Evolutionary conservation across 192 early-diverging fungal species (phyloP), one percentile per base, ranked within the genome.

Genomic region (Coemansia umbellata): DNA sequence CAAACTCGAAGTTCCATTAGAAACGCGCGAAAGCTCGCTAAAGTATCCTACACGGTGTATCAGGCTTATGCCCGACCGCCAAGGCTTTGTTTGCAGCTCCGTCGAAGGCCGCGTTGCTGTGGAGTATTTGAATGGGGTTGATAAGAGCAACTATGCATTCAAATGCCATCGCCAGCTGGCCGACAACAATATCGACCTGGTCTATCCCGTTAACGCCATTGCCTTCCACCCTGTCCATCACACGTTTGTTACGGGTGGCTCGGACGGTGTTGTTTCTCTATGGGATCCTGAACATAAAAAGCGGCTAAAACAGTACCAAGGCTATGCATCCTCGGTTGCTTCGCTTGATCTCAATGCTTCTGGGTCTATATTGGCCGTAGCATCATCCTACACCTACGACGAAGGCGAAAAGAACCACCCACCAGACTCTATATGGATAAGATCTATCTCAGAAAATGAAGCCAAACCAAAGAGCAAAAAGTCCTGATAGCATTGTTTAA

Each of bases 161-260:
- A 98, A 98, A 72, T 97, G 92, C 67, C 96, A 99, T 70, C 84
- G 96, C 22, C 80, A 89, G 48, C 70, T 67, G 14, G 74, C 82
- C 9, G 65, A 64, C 14, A 85, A 91, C 50, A 91, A 84, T 10
- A 77, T 84, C 9, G 93, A 96, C 31, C 75, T 81, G 31, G 87
- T 98, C 8, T 95, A 92, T 55, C 91, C 95, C 9, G 95, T 95
- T 32, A 94, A 98, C 55, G 83, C 94, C 4, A 47, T 98, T 31
- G 88, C 94, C 4, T 95, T 90, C 62, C 91, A 97, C 67, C 94
- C 93, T 6, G 83, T 87, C 9, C 81, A 91, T 60, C 90, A 91
- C 60, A 97, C 93, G 14, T 97, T 99, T 84, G 94, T 88, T 22
- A 91, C 96, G 10, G 96, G 96, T 32, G 96, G 96, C 19, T 86